Evolutionary conservation across 371 early-diverging fungal genomes (phyloP), one percentile per base, ranked within the genome.

Genomic region (Thermomucor indicae-seudaticae): DNA sequence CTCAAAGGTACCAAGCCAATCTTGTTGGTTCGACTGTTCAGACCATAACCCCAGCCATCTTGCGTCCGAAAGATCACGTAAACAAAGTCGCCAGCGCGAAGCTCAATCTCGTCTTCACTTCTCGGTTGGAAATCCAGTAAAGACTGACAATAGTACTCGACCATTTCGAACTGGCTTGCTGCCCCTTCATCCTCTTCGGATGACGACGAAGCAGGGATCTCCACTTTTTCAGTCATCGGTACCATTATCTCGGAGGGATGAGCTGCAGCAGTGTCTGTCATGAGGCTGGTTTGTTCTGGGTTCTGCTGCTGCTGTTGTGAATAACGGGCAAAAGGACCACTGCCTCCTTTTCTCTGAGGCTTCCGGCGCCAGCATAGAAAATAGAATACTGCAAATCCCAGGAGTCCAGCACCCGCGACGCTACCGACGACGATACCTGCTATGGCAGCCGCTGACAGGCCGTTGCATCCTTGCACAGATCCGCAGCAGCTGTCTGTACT

Each of bases 1-100:
- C 78, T 75, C 12, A 81, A 53, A 6, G 89, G 89, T 66, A 88
- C 86, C 5, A 80, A 83, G 6, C 89, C 89, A 38, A 65, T 69
- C 34, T 68, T 60, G 12, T 75, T 74, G 1, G 85, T 80, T 25
- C 73, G 65, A 44, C 78, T 67, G 57, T 83, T 84, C 22, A 65
- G 62, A 4, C 86, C 86, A 22, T 81, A 70, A 3, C 81, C 86
- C 86, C 86, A 86, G n/a, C 82, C 82, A 60, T 85, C 85, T 49
- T 81, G 79, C 64, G 78, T 73, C 19, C 64, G 67, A 17, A 71
- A 47, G 7, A 67, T 65, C 10, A 88, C 70, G 8, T 70, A 74
- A 6, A 89, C 64, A 47, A 82, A 69, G 62, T 88, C 89, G 19
- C 84, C 84, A 1, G 61, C 59, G 20, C 60, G 41, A 22, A 89